Conservation (phyloP, 768 basidiomycete genomes). For the Tulasnella sp. region DNA sequence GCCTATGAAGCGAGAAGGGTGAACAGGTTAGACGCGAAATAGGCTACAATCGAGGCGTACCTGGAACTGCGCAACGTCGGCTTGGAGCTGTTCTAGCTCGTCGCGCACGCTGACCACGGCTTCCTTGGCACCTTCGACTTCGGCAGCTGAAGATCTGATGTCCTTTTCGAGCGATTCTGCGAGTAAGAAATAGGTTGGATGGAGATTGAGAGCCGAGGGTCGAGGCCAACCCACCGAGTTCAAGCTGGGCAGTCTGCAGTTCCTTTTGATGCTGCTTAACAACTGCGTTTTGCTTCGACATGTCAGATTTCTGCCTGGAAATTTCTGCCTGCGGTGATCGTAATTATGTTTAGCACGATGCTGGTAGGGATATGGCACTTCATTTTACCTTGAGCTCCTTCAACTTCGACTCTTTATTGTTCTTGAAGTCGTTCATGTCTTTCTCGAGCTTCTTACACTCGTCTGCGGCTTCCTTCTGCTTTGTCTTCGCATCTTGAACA, state of each 20-base stretch:
- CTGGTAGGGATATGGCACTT: background rate
- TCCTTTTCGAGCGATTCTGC: slow-evolving; percentile 80
- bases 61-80: slow-evolving; percentile 48
- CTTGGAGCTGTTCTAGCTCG: slow-evolving; percentile 59
- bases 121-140: slow-evolving; percentile 46
- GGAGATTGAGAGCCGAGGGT: background rate
- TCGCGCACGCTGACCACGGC: slow-evolving; percentile 54
- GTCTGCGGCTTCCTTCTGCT: slow-evolving; percentile 68
- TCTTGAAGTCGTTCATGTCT: slow-evolving; percentile 98
- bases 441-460: slow-evolving; percentile 86
- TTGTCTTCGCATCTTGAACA: slow-evolving; percentile 63
- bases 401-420: slow-evolving; percentile 96
- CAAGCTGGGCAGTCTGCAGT: slow-evolving; percentile 78
- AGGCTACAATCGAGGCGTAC: slow-evolving; percentile 36
- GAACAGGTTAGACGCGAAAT: background rate
- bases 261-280: slow-evolving; percentile 90
- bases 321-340: slow-evolving; percentile 58
- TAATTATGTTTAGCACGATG: background rate
- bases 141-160: slow-evolving; percentile 50
- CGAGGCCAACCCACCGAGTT: slow-evolving; percentile 62
- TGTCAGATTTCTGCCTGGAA: slow-evolving; percentile 68
- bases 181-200: slow-evolving; percentile 10
- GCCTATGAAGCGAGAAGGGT: slow-evolving; percentile 41
- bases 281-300: slow-evolving; percentile 74
- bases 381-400: slow-evolving; percentile 76